Evolutionary conservation across 345 rosid species (phyloP).

Genomic region (Theobroma cacao): DNA sequence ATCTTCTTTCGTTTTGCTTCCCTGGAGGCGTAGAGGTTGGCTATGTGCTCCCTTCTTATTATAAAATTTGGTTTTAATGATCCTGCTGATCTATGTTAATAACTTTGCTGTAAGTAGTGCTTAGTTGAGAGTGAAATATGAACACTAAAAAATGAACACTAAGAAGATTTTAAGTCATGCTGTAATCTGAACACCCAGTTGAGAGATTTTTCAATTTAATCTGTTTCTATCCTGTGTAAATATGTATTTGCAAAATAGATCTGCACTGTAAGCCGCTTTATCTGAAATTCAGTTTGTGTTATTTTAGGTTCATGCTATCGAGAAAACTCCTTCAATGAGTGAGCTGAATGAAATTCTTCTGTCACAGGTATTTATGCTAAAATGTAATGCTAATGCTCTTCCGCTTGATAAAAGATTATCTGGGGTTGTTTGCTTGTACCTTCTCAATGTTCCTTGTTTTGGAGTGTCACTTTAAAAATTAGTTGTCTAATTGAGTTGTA

Average conservation of each 20-base stretch:
- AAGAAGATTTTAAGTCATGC: neutral
- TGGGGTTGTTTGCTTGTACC: neutral
- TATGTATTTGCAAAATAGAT: neutral
- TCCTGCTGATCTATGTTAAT: neutral
- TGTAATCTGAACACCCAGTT: neutral
- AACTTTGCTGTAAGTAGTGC: neutral
- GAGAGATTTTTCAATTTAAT: neutral
- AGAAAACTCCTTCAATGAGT: slow-evolving; percentile 96
- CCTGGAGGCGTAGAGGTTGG: slow-evolving; percentile 93
- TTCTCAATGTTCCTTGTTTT: neutral
- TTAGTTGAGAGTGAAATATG: neutral
- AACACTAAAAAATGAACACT: neutral
- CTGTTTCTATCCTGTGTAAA: neutral
- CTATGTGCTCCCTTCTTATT: neutral
- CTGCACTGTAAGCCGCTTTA: slow-evolving; percentile 1
- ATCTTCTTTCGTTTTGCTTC: slow-evolving; percentile 90
- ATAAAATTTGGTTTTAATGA: too few species aligned
- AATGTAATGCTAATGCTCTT: neutral
- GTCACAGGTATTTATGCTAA: slow-evolving; percentile 6
- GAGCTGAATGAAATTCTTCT: slow-evolving; percentile 63
- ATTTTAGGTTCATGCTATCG: slow-evolving; percentile 82
- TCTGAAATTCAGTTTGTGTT: slow-evolving; percentile 17
- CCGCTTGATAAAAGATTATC: neutral
- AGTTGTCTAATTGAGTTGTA: neutral
- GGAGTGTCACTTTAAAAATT: neutral